Conservation (phyloP, 805 yeast genomes). For the Teunomyces atbi region DNA sequence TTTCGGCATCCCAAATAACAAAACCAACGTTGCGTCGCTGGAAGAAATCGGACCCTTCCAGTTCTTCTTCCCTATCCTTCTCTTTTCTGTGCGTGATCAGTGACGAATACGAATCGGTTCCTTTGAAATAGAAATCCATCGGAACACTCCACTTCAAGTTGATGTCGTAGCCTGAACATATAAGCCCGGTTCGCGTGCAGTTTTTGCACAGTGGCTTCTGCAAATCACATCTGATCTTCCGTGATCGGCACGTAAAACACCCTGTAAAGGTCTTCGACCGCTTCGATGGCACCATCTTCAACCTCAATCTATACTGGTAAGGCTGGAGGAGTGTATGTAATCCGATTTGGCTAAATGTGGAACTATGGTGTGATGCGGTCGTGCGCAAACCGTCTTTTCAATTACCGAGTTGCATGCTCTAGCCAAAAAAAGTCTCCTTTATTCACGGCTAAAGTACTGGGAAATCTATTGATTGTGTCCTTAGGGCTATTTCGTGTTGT, state of each 20-base stretch:
- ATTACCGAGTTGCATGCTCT: neutral
- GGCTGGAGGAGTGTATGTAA: neutral
- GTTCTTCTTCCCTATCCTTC: conserved; percentile 17
- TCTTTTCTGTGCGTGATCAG: conserved; percentile 24
- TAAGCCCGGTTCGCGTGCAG: conserved; percentile 63
- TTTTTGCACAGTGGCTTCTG: conserved; percentile 67
- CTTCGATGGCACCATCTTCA: conserved; percentile 3
- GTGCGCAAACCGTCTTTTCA: neutral
- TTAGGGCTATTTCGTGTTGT: no score
- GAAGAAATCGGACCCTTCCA: conserved; percentile 42
- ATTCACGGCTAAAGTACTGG: no score
- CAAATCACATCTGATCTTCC: conserved; percentile 81
- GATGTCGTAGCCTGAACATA: conserved; percentile 81
- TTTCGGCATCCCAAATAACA: conserved; percentile 64
- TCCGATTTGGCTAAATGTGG: neutral
- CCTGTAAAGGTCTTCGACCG: conserved; percentile 74
- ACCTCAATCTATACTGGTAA: neutral
- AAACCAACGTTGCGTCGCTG: conserved; percentile 72
- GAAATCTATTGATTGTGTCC: no score
- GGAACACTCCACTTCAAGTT: conserved; percentile 77
- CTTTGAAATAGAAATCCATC: conserved; percentile 26
- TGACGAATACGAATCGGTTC: conserved; percentile 26
- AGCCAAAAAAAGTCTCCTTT: neutral
- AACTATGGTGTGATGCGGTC: neutral
- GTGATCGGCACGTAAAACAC: conserved; percentile 80